These are phyloP conservation scores for Opeltia flavorubescens DNA, from an alignment of 495 filamentous ascomycete species.

Conservation along the genomic window DNA sequence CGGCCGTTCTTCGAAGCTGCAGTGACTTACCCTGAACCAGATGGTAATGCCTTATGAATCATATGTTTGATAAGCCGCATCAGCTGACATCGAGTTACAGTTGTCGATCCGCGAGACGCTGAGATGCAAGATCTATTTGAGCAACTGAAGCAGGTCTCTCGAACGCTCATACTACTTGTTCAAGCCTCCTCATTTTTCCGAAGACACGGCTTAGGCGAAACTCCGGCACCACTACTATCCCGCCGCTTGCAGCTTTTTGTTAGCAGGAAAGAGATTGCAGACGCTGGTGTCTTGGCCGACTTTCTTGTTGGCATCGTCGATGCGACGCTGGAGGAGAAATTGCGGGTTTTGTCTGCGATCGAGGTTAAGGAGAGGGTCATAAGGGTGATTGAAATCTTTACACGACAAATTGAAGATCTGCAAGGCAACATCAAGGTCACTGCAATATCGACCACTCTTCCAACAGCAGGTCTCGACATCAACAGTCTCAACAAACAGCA, in stretches of 20 bases:
- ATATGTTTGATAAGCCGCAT: background rate
- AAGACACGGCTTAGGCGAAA: slow-evolving; percentile 29
- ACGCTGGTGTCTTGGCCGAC: slow-evolving; percentile 83
- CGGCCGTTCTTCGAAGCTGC: slow-evolving; percentile 76
- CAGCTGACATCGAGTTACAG: slow-evolving; percentile 17
- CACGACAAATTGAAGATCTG: slow-evolving; percentile 61
- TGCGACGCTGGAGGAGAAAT: slow-evolving; percentile 72
- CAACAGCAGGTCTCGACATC: slow-evolving; percentile 39
- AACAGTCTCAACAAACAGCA: slow-evolving; percentile 37
- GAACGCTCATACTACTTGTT: slow-evolving; percentile 67
- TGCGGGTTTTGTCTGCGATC: slow-evolving; percentile 64
- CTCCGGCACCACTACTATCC: slow-evolving; percentile 68
- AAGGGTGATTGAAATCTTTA: slow-evolving; percentile 66
- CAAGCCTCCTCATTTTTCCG: slow-evolving; percentile 64
- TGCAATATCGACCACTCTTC: slow-evolving; percentile 44
- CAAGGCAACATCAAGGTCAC: slow-evolving; percentile 73
- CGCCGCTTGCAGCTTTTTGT: slow-evolving; percentile 78
- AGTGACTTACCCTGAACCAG: slow-evolving; percentile 48
- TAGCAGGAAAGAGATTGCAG: slow-evolving; percentile 52
- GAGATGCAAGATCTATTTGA: slow-evolving; percentile 56
- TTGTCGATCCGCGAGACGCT: slow-evolving; percentile 35
- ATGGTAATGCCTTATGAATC: slow-evolving; percentile 23
- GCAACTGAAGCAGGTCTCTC: slow-evolving; percentile 65
- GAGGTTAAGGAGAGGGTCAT: slow-evolving; percentile 65
- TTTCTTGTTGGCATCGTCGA: slow-evolving; percentile 90